phyloP scores from a whole-genome alignment of 2,329 filamentous ascomycete genomes.

The Talaromyces marneffei region DNA sequence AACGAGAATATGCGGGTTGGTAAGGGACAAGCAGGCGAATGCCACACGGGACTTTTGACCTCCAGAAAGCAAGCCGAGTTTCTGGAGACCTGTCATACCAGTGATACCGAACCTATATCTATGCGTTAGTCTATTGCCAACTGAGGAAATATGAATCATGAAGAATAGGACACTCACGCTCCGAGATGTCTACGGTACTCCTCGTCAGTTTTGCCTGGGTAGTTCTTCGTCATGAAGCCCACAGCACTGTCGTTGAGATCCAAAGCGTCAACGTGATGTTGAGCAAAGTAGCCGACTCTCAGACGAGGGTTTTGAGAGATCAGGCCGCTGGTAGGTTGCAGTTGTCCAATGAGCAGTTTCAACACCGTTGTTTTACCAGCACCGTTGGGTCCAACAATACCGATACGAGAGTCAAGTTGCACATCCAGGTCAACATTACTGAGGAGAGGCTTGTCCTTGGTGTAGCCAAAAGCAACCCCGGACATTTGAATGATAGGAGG shows the following conservation, averaged over 20 bases:
- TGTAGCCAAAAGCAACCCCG: constrained; percentile 85
- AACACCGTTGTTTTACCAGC: constrained; percentile 98
- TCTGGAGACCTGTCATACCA: constrained; percentile 91
- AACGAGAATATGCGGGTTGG: constrained; percentile 93
- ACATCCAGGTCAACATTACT: constrained; percentile 89
- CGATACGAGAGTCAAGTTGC: constrained; percentile 94
- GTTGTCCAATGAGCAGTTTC: constrained; percentile 87
- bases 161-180: constrained; percentile 53
- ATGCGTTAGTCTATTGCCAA: neutral
- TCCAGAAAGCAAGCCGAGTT: constrained; percentile 89
- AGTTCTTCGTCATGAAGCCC: constrained; percentile 90
- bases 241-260: constrained; percentile 86
- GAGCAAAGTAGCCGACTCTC: constrained; percentile 92
- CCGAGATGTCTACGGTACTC: constrained; percentile 94
- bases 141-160: no score
- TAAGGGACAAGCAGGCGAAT: constrained; percentile 90
- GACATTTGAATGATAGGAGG: constrained; percentile 98
- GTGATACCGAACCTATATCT: constrained; percentile 60
- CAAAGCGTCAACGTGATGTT: constrained; percentile 95
- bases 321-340: constrained; percentile 68
- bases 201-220: constrained; percentile 86
- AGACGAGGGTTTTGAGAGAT: constrained; percentile 86
- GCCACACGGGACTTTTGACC: constrained; percentile 98
- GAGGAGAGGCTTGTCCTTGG: constrained; percentile 69
- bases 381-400: constrained; percentile 98